Evolutionary conservation across 2,329 filamentous ascomycete genomes (phyloP).

Genomic region (Pseudogymnoascus sp.): DNA sequence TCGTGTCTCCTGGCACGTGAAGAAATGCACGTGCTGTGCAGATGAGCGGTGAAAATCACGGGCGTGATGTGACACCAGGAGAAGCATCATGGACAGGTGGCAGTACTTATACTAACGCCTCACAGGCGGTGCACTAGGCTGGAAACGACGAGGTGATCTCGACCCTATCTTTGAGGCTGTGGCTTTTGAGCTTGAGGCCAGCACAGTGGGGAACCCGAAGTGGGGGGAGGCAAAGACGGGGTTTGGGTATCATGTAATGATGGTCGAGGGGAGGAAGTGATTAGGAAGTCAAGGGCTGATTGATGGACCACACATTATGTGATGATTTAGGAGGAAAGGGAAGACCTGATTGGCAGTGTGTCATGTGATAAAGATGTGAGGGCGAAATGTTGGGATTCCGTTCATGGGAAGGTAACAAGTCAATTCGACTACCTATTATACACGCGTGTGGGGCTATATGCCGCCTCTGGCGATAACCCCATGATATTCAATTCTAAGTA

Average conservation of each 20-base stretch:
- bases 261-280: constrained; percentile 48
- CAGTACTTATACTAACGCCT: not conserved
- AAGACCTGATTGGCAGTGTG: not conserved
- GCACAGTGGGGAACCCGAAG: constrained; percentile 58
- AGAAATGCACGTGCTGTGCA: not conserved
- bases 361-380: not conserved
- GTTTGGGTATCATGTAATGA: constrained; percentile 75
- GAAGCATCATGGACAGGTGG: not conserved
- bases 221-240: constrained; percentile 66
- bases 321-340: not conserved
- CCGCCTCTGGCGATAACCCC: not conserved
- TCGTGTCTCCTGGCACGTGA: not conserved
- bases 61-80: not conserved
- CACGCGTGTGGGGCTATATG: too few species aligned
- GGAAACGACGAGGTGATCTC: constrained; percentile 63
- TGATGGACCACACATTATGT: not conserved
- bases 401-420: not conserved
- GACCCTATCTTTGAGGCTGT: constrained; percentile 66
- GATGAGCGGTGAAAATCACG: not conserved
- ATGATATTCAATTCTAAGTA: not conserved
- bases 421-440: not conserved
- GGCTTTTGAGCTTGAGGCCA: constrained; percentile 62
- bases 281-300: not conserved
- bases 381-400: not conserved
- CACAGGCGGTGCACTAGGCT: constrained; percentile 63